Evolutionary conservation across 2,329 filamentous ascomycete species (phyloP).

Genomic region (Penicillium sp.): DNA sequence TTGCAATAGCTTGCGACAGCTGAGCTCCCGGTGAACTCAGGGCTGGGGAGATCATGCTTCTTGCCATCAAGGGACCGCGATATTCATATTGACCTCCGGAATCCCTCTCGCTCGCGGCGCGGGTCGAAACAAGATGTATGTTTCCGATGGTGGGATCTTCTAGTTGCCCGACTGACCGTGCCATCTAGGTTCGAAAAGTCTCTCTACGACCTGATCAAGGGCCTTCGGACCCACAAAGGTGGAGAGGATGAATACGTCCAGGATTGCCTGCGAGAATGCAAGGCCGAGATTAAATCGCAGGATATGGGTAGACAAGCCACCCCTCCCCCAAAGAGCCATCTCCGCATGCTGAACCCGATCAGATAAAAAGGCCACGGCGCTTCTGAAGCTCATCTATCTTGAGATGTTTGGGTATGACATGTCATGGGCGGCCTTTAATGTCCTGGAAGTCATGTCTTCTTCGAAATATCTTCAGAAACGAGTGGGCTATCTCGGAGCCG

Average conservation of each 20-base stretch:
- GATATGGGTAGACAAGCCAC: constrained; percentile 71
- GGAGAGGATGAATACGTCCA: constrained; percentile 94
- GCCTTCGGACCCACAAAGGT: constrained; percentile 91
- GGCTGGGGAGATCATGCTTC: neutral
- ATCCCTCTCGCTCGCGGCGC: neutral
- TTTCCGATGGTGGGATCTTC: neutral
- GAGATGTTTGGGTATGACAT: constrained; percentile 99
- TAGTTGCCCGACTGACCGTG: neutral
- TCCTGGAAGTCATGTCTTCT: constrained; percentile 98
- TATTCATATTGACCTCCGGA: neutral
- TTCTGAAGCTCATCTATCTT: constrained; percentile 93
- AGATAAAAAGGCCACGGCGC: constrained; percentile 94
- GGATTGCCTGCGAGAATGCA: constrained; percentile 90
- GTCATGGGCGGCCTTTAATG: constrained; percentile 98
- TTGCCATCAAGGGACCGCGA: neutral
- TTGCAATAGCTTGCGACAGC: neutral
- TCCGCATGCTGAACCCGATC: constrained; percentile 9
- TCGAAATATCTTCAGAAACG: constrained; percentile 92
- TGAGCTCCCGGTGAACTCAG: neutral
- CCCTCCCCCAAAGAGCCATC: neutral
- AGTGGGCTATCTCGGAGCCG: constrained; percentile 89
- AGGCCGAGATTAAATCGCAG: constrained; percentile 83
- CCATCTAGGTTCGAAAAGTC: constrained; percentile 91
- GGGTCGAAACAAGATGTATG: constrained; percentile 1
- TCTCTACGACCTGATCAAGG: constrained; percentile 96